These are phyloP conservation scores for Eucalyptus decipiens DNA, from an alignment of 345 rosid genomes.

Conservation along the genomic window DNA sequence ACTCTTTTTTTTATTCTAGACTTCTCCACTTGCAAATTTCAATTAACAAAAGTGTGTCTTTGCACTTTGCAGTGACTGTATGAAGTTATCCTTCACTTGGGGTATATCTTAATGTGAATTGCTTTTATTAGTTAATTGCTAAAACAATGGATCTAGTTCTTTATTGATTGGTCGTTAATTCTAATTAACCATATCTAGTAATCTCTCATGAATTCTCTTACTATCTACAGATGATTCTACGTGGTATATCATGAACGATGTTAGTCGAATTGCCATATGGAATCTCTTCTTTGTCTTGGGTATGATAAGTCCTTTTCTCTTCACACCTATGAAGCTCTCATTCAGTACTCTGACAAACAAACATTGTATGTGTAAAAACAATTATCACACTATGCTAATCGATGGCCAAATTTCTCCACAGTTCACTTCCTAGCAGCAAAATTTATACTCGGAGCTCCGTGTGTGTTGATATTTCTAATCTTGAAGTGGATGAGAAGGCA, in stretches of 20 bases:
- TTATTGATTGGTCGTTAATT: too few species aligned
- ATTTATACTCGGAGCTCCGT: too few species aligned
- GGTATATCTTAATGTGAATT: neutral
- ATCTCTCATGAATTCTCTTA: neutral
- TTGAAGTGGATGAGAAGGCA: too few species aligned
- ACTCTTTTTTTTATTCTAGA: too few species aligned
- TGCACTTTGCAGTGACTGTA: neutral
- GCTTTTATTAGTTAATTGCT: neutral
- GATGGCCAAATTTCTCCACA: neutral
- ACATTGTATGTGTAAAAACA: too few species aligned
- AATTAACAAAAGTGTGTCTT: neutral
- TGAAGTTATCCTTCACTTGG: neutral
- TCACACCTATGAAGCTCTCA: neutral
- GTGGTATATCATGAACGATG: accelerated
- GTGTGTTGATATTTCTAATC: too few species aligned
- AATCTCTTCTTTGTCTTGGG: neutral
- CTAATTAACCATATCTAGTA: too few species aligned
- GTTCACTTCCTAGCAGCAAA: too few species aligned
- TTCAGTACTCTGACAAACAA: neutral
- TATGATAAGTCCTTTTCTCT: neutral
- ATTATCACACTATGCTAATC: neutral
- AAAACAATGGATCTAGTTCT: neutral
- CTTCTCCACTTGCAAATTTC: neutral
- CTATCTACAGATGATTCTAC: too few species aligned
- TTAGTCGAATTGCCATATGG: accelerated